Evolutionary conservation across 371 early-diverging fungal genomes (phyloP), one percentile per base, ranked within the genome.

Genomic region (Mucor circinelloides): DNA sequence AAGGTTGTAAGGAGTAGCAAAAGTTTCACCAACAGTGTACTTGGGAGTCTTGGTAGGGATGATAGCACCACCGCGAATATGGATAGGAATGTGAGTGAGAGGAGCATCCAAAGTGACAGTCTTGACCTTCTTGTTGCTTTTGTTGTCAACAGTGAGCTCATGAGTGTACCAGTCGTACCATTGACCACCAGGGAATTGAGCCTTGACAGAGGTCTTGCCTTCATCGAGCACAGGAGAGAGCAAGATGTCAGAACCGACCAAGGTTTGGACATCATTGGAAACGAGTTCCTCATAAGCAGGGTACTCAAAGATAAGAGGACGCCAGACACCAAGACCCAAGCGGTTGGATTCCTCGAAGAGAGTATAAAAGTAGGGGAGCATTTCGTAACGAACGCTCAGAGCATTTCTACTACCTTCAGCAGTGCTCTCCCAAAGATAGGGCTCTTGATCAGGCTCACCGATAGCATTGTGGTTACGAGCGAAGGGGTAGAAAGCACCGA

Each of bases 401-500:
- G 85, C 83, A 9, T 67, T 71, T 30, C 88, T 83, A 54, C 79
- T 83, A 21, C 74, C 77, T 28, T 84, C 79, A 21, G 82, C 64
- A 10, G 89, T 79, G 6, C 64, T 40, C 2, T 71, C 56, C 81
- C 87, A 85, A 1, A 75, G 66, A 58, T 89, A 89, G 12, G 90
- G 91, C 66, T 90, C 89, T 63, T 89, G 89, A 56, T 76, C 67
- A n/a, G n/a, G n/a, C 13, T 6, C n/a, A n/a, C n/a, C 1, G 12
- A 32, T 25, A n/a, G 17, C 59, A 42, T 52, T 66, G 19, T 92
- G 92, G 60, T 90, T 90, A 13, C 92, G 82, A 73, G 86, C 83
- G 76, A 93, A 93, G 2, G 94, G 92, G 67, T 91, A 90, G 66
- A 93, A 89, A n/a, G 91, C 73, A 5, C 93, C 94, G 27, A 92